Evolutionary conservation across 1,284 basidiomycete genomes (phyloP).

Genomic region (Cryptococcus jaspeensis): DNA sequence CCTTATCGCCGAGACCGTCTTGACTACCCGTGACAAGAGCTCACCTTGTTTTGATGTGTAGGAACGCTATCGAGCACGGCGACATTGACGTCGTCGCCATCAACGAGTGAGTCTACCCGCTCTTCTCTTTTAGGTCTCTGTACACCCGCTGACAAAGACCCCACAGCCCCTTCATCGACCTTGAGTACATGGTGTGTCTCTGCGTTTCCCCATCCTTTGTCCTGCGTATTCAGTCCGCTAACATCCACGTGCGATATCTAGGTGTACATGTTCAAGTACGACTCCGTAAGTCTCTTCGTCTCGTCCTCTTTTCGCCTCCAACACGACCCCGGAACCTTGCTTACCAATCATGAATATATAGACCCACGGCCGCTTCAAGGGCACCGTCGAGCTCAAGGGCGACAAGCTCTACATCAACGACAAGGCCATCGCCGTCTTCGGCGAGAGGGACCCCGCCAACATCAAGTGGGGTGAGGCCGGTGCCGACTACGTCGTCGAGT

Average conservation of each 20-base stretch:
- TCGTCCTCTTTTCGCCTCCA: not conserved
- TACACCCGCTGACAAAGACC: slow-evolving; percentile 2
- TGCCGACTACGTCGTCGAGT: slow-evolving; percentile 95
- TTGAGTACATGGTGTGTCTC: slow-evolving; percentile 79
- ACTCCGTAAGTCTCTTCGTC: slow-evolving; percentile 55
- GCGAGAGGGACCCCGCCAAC: slow-evolving; percentile 81
- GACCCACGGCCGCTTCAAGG: slow-evolving; percentile 94
- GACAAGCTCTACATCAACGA: slow-evolving; percentile 88
- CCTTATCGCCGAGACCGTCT: not conserved
- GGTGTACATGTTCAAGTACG: slow-evolving; percentile 99
- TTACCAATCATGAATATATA: slow-evolving; percentile 1
- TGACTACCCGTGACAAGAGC: not conserved
- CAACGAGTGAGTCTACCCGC: slow-evolving; percentile 69
- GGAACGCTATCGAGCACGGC: slow-evolving; percentile 80
- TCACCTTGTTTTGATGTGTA: slow-evolving; percentile 2
- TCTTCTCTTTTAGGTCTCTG: not conserved
- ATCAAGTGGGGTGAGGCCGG: slow-evolving; percentile 82
- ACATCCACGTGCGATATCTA: slow-evolving; percentile 4
- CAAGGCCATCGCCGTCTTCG: slow-evolving; percentile 75
- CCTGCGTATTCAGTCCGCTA: not conserved
- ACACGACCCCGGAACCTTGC: not conserved
- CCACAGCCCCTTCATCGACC: slow-evolving; percentile 85
- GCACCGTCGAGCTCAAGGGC: slow-evolving; percentile 76
- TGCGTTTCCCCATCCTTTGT: not conserved
- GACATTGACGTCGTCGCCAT: slow-evolving; percentile 81